phyloP scores from a whole-genome alignment of 208 protist species.

The Leishmania tarentolae region DNA sequence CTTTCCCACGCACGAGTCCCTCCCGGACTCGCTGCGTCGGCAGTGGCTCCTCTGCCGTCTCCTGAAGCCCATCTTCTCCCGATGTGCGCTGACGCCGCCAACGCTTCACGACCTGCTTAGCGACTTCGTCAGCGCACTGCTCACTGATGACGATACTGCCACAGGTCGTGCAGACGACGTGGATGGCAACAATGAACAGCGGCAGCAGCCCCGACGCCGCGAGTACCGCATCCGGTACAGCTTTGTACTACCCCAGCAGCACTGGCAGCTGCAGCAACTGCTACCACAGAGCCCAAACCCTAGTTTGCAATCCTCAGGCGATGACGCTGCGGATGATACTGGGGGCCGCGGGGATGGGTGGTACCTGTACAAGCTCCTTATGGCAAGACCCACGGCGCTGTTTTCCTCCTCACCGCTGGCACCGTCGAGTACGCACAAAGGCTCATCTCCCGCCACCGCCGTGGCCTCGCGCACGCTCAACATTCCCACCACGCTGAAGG shows the following conservation, averaged over 20 bases:
- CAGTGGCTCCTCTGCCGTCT: slow-evolving; percentile 27
- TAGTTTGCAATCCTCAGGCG: background rate
- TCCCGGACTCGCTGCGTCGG: slow-evolving; percentile 14
- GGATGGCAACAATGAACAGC: background rate
- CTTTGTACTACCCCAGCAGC: slow-evolving; percentile 23
- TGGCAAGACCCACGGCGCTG: background rate
- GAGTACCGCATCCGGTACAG: slow-evolving; percentile 27
- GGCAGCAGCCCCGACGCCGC: background rate
- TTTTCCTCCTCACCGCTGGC: slow-evolving; percentile 5
- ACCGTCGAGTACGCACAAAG: background rate
- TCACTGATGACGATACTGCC: background rate
- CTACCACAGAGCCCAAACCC: slow-evolving; percentile 1
- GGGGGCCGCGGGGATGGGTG: background rate
- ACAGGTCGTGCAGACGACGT: background rate
- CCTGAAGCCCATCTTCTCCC: slow-evolving; percentile 28
- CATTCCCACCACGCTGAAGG: slow-evolving; percentile 29
- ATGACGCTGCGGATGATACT: background rate
- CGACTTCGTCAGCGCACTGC: slow-evolving; percentile 11
- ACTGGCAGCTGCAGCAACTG: slow-evolving; percentile 7
- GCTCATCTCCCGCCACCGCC: background rate
- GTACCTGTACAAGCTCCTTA: background rate
- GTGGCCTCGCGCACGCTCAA: slow-evolving; percentile 5
- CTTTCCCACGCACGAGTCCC: slow-evolving; percentile 1
- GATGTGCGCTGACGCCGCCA: slow-evolving; percentile 11
- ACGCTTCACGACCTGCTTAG: slow-evolving; percentile 18